Evolutionary conservation across 2,329 filamentous ascomycete genomes (phyloP).

Genomic region (Aciculosporium take): DNA sequence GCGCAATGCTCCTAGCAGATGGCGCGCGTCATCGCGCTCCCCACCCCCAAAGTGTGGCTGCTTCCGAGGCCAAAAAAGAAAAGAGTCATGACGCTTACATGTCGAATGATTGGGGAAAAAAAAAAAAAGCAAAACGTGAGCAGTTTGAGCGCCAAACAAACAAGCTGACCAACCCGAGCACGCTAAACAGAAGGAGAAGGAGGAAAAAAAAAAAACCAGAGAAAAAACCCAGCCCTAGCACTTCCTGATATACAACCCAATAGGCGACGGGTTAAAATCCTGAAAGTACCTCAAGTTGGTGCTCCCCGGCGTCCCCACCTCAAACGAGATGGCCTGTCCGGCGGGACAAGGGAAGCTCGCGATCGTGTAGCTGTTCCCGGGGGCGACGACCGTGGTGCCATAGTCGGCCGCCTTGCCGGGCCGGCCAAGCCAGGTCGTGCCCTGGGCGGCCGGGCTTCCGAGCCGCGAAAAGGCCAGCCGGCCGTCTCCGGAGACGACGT

Average conservation of each 20-base stretch:
- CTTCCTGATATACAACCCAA: slow-evolving; percentile 25
- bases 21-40: too few species aligned
- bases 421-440: slow-evolving; percentile 37
- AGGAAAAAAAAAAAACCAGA: too few species aligned
- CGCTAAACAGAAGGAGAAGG: too few species aligned
- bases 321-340: slow-evolving; percentile 34
- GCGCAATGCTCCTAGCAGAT: too few species aligned
- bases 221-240: too few species aligned
- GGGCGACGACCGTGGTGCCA: slow-evolving; percentile 28
- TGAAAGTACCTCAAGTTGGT: slow-evolving; percentile 48
- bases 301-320: slow-evolving; percentile 32
- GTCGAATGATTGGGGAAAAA: too few species aligned
- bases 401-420: slow-evolving; percentile 31
- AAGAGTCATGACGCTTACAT: too few species aligned
- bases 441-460: slow-evolving; percentile 25
- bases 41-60: too few species aligned
- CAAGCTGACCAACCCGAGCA: too few species aligned
- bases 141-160: too few species aligned
- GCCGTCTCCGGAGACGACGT: slow-evolving; percentile 33
- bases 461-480: slow-evolving; percentile 39
- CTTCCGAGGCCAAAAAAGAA: too few species aligned
- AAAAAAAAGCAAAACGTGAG: too few species aligned
- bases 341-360: slow-evolving; percentile 39
- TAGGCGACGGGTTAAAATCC: slow-evolving; percentile 41
- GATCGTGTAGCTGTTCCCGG: slow-evolving; percentile 40